These are phyloP conservation scores for Elaeis oleifera DNA, from an alignment of 202 grass and related monocot genomes.

Conservation along the genomic window DNA sequence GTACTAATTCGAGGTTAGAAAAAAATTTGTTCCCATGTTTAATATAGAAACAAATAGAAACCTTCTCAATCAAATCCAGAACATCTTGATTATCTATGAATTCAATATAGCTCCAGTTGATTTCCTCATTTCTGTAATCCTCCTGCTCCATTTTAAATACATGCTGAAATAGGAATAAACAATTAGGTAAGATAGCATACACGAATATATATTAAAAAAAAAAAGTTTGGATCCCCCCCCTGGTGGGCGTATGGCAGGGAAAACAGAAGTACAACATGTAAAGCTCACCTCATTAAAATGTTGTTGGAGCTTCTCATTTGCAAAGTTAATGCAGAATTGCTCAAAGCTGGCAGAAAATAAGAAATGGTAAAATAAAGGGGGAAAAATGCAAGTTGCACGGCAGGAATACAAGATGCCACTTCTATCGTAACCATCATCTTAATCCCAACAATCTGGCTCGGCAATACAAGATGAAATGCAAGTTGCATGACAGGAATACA, in stretches of 20 bases:
- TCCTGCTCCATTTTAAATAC: constrained; percentile 99
- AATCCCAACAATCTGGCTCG: no score
- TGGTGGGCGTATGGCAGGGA: no score
- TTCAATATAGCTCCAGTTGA: constrained; percentile 99
- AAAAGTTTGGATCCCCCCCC: no score
- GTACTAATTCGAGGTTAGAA: no score
- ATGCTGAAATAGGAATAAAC: constrained; percentile 47
- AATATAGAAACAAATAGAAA: constrained; percentile 18
- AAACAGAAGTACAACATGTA: constrained; percentile 1
- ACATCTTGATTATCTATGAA: constrained; percentile 99
- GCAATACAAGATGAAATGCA: no score
- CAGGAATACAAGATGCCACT: no score
- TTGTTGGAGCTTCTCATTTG: constrained; percentile 99
- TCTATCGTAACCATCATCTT: no score
- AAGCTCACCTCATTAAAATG: constrained; percentile 87
- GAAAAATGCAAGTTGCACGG: no score
- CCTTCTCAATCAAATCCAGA: constrained; percentile 99
- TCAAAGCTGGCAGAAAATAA: constrained; percentile 53
- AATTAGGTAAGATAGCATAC: background rate
- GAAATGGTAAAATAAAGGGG: no score
- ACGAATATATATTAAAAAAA: no score
- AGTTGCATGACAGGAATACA: no score
- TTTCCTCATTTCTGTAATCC: constrained; percentile 93
- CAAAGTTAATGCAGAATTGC: constrained; percentile 99
- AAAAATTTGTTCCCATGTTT: no score